phyloP scores from a whole-genome alignment of 768 basidiomycete species.

The Dacryopinax spathularia region DNA sequence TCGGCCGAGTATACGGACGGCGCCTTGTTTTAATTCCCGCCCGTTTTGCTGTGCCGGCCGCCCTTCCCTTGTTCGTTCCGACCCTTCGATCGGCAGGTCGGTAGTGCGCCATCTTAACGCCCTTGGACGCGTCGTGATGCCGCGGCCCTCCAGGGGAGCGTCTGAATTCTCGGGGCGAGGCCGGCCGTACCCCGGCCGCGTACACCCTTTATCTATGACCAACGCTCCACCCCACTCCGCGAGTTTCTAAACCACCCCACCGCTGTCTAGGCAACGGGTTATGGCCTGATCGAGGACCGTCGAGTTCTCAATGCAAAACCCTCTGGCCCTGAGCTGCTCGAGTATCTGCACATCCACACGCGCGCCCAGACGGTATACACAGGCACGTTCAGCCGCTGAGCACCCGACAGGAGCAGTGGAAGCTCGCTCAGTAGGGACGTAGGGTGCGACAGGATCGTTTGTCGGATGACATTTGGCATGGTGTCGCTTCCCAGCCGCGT shows the following conservation, averaged over 20 bases:
- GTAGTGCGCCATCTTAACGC: no score
- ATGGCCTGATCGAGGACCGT: conserved; percentile 89
- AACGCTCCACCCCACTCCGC: conserved; percentile 94
- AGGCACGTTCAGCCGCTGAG: conserved; percentile 80
- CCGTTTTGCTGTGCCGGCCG: no score
- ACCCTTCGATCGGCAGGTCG: no score
- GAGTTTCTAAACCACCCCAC: conserved; percentile 81
- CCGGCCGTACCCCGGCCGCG: no score
- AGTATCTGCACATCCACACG: conserved; percentile 89
- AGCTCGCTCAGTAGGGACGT: conserved; percentile 84
- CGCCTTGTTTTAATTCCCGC: no score
- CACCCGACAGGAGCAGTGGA: conserved; percentile 75
- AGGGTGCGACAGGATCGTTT: conserved; percentile 37
- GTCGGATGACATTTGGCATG: conserved; percentile 51
- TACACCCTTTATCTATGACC: conserved; percentile 90
- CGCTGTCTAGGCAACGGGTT: conserved; percentile 80
- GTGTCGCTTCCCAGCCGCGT: conserved; percentile 65
- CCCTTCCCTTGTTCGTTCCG: no score
- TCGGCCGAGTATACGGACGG: no score
- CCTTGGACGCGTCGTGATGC: no score
- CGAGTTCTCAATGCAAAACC: conserved; percentile 77
- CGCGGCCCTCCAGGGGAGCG: no score
- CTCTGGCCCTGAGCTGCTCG: conserved; percentile 77
- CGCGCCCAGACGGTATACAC: conserved; percentile 95
- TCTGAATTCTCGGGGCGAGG: no score